Conservation (phyloP, 805 yeast genomes). For the Teunomyces pallodes region DNA sequence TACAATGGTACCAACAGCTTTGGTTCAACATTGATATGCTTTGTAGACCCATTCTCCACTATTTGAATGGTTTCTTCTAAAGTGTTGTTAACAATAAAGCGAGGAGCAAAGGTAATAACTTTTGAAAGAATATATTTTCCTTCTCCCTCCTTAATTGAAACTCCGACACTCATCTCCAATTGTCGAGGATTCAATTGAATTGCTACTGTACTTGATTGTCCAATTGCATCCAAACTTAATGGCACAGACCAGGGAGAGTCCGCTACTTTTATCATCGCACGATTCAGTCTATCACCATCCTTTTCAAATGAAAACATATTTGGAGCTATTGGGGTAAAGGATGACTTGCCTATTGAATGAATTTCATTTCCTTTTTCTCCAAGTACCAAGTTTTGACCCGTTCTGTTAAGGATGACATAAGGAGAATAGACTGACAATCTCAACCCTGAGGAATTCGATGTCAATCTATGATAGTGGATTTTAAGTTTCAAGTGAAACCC, state of each 20-base stretch:
- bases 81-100: slow-evolving; percentile 71
- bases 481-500: slow-evolving; percentile 67
- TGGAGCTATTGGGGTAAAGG: slow-evolving; percentile 43
- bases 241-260: slow-evolving; percentile 73
- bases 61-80: slow-evolving; percentile 55
- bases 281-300: slow-evolving; percentile 54
- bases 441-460: slow-evolving; percentile 55
- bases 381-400: slow-evolving; percentile 63
- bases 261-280: slow-evolving; percentile 64
- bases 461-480: slow-evolving; percentile 58
- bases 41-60: slow-evolving; percentile 66
- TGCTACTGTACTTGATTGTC: slow-evolving; percentile 62
- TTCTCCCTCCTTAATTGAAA: slow-evolving; percentile 74
- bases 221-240: slow-evolving; percentile 85
- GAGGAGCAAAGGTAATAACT: slow-evolving; percentile 76
- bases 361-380: slow-evolving; percentile 58
- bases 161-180: slow-evolving; percentile 71
- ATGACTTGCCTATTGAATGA: slow-evolving; percentile 41
- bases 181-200: slow-evolving; percentile 48
- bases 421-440: slow-evolving; percentile 77
- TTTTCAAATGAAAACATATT: slow-evolving; percentile 82
- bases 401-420: slow-evolving; percentile 76
- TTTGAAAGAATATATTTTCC: slow-evolving; percentile 79
- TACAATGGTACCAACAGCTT: slow-evolving; percentile 57
- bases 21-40: slow-evolving; percentile 44